Percentiles rank a stretch among this genome's conserved stretches.
These are phyloP conservation scores for Cladobotryum mycophilum DNA, from an alignment of 2,329 filamentous ascomycete genomes.

Conservation along the genomic window DNA sequence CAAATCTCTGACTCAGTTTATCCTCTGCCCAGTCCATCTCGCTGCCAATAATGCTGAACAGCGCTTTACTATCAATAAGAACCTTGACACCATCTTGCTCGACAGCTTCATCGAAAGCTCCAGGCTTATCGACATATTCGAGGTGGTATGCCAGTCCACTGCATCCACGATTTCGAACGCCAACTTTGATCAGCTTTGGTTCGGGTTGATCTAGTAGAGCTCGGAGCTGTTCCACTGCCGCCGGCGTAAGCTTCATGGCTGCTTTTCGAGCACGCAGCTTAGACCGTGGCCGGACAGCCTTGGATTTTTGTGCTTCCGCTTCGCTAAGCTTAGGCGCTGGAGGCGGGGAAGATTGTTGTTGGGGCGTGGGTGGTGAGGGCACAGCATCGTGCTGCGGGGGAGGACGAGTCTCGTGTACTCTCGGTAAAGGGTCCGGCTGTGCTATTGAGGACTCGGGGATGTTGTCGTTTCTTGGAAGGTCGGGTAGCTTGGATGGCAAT, in stretches of 20 bases:
- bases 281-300: constrained; percentile 35
- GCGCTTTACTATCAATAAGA: constrained; percentile 90
- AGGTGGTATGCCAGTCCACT: constrained; percentile 90
- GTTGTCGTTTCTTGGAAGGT: constrained; percentile 36
- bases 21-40: constrained; percentile 99
- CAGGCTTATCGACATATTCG: constrained; percentile 90
- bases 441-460: constrained; percentile 43
- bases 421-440: constrained; percentile 38
- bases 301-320: constrained; percentile 60
- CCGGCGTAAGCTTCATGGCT: constrained; percentile 76
- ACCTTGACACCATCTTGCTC: constrained; percentile 96
- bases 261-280: constrained; percentile 67
- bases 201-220: constrained; percentile 75
- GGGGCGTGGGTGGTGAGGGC: constrained; percentile 14
- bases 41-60: constrained; percentile 96
- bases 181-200: constrained; percentile 88
- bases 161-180: constrained; percentile 89
- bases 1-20: constrained; percentile 84
- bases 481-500: constrained; percentile 37
- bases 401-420: constrained; percentile 47
- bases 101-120: constrained; percentile 81
- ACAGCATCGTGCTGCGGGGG: constrained; percentile 24
- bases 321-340: constrained; percentile 41
- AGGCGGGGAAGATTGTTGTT: constrained; percentile 12
- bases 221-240: constrained; percentile 73